Percentiles rank a stretch among this genome's conserved stretches.
Conservation (phyloP, 2,329 filamentous ascomycete species). For the Calonectria leucothoes region DNA sequence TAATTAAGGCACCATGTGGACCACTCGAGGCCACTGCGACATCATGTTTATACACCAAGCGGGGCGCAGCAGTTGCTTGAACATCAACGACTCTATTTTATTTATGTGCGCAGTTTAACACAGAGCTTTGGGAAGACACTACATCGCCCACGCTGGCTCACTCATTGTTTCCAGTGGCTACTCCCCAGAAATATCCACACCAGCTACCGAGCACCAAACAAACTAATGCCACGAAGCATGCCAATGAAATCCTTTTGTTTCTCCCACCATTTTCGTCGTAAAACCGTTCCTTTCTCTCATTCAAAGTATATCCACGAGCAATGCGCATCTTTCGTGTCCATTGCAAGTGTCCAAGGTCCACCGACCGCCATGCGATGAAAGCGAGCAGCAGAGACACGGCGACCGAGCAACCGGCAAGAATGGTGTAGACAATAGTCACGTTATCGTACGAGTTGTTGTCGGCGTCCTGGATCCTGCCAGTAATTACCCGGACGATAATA, state of each 20-base stretch:
- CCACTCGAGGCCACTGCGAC: not conserved
- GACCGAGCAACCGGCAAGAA: not conserved
- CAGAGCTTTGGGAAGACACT: too few species aligned
- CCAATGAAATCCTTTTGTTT: conserved; percentile 54
- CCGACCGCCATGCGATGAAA: not conserved
- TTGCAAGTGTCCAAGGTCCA: conserved; percentile 61
- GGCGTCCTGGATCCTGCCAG: not conserved
- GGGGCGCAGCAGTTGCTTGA: too few species aligned
- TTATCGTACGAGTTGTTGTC: not conserved
- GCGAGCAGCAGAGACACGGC: not conserved
- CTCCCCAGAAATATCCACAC: conserved; percentile 70
- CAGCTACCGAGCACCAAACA: conserved; percentile 62
- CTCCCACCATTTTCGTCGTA: conserved; percentile 47
- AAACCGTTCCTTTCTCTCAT: conserved; percentile 53
- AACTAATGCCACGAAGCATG: conserved; percentile 55
- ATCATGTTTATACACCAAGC: too few species aligned
- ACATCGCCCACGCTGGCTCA: not conserved
- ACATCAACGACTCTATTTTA: too few species aligned
- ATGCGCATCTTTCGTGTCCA: conserved; percentile 67
- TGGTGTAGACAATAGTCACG: not conserved
- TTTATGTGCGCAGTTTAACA: too few species aligned
- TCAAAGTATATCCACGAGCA: conserved; percentile 53
- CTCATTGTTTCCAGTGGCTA: conserved; percentile 62
- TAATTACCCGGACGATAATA: not conserved
- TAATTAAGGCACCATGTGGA: not conserved